Evolutionary conservation across 306 rosid species (phyloP), one percentile per base, ranked within the genome.

Genomic region (Gynostemma pentaphyllum): DNA sequence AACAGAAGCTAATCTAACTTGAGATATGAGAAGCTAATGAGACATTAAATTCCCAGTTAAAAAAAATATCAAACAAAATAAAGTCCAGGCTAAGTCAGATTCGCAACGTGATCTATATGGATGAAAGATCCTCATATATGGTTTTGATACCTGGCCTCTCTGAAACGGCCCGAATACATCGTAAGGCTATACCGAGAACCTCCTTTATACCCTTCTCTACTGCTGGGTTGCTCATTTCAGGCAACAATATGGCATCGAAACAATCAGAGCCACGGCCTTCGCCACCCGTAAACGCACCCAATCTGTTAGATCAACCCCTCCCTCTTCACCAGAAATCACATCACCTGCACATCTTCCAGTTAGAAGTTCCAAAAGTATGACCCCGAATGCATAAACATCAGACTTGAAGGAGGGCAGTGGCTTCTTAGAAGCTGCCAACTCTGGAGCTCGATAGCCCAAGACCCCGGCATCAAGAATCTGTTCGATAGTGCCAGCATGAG

Each of bases 321-420:
- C 95, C 7, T 82, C 96, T 53, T 82, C 94, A 13, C 94, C 85
- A 0, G 95, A 81, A 22, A 92, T 80, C 75, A 88, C 96, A 80
- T 92, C 96, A 8, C 97, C 99, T 26, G 99, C 97, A 53, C 97
- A 89, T 70, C 94, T 88, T 84, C 97, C 99, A 7, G 94, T 82
- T 61, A 94, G 65, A 71, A 94, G 97, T 48, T 94, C 99, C 76
- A 84, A 70, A 21, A 89, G 74, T 55, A 89, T 78, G 76, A 94
- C 97, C 52, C 99, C 99, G 56, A 89, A 94, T 42, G 99, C 99
- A 63, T 84, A 94, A 24, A 94, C 90, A 67, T 94, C 99, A 7
- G 99, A 94, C 76, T 94, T 94, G 77, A 94, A 94, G 36, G 99
- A 94, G 2, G 97, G 99, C 29, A 81, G 67, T 45, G 99, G 99